phyloP scores from a whole-genome alignment of 306 rosid species.

The Elaeagnus macrophylla region DNA sequence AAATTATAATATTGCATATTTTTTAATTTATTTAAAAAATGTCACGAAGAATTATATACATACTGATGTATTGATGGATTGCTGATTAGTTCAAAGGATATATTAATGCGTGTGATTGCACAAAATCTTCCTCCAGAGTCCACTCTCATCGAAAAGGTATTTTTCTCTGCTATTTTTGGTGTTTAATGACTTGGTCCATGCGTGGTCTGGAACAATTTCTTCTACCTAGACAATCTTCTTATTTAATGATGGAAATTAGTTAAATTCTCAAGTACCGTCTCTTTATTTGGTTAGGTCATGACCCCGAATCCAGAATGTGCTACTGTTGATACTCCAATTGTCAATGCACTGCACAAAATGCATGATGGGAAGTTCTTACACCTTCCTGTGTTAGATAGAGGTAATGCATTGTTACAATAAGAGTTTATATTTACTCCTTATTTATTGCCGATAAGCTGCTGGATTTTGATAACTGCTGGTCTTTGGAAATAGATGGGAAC shows the following conservation, averaged over 20 bases:
- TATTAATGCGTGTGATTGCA: conserved; percentile 86
- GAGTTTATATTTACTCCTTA: background rate
- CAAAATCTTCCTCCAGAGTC: conserved; percentile 64
- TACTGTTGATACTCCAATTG: conserved; percentile 73
- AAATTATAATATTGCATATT: background rate
- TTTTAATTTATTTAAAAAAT: background rate
- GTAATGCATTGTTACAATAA: conserved; percentile 26
- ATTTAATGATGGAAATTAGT: background rate
- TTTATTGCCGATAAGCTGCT: background rate
- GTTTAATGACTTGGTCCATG: background rate
- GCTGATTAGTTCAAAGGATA: conserved; percentile 69
- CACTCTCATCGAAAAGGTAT: conserved; percentile 84
- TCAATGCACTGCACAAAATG: conserved; percentile 89
- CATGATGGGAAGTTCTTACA: conserved; percentile 91
- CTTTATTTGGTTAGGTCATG: conserved; percentile 58
- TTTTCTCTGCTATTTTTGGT: conserved; percentile 8
- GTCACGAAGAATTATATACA: background rate
- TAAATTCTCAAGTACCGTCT: conserved; percentile 3
- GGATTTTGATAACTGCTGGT: conserved; percentile 25
- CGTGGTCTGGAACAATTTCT: no score
- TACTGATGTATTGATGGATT: background rate
- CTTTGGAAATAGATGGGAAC: conserved; percentile 56
- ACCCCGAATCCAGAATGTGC: conserved; percentile 92
- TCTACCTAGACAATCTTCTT: background rate
- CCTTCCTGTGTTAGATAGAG: conserved; percentile 80